phyloP scores from a whole-genome alignment of 2,329 filamentous ascomycete species.

The Ophiostoma sp. region DNA sequence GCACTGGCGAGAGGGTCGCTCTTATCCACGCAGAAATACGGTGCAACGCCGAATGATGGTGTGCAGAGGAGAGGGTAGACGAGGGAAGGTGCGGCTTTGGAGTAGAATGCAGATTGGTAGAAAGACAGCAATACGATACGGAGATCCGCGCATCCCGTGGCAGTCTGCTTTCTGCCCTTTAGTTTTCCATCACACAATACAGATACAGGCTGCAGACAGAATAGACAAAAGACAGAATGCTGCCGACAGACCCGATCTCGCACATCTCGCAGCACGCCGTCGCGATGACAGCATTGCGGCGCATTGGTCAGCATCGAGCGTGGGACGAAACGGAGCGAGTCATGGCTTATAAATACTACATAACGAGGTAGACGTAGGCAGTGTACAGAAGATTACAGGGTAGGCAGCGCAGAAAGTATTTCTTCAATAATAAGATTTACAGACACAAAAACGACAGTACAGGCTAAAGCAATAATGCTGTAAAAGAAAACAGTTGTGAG shows the following conservation, averaged over 20 bases:
- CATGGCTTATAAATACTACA: not conserved
- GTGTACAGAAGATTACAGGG: not conserved
- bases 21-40: conserved; percentile 23
- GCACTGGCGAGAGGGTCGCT: conserved; percentile 13
- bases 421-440: not conserved
- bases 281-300: not conserved
- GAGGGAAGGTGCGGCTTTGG: conserved; percentile 9
- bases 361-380: not conserved
- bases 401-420: not conserved
- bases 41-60: not conserved
- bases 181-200: no score
- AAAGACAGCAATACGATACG: not conserved
- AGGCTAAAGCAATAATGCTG: not conserved
- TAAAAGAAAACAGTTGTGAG: not conserved
- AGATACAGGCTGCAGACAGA: not conserved
- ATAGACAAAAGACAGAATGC: not conserved
- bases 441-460: not conserved
- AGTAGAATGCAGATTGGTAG: not conserved
- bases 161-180: no score
- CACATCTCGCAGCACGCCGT: conserved; percentile 14
- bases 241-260: conserved; percentile 20
- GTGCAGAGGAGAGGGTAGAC: not conserved
- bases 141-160: conserved; percentile 22
- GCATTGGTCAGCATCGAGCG: conserved; percentile 21
- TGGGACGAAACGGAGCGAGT: not conserved